Percentiles rank a stretch among this genome's conserved stretches.
phyloP scores from a whole-genome alignment of 2,329 filamentous ascomycete genomes.

The Penicillium paneum region DNA sequence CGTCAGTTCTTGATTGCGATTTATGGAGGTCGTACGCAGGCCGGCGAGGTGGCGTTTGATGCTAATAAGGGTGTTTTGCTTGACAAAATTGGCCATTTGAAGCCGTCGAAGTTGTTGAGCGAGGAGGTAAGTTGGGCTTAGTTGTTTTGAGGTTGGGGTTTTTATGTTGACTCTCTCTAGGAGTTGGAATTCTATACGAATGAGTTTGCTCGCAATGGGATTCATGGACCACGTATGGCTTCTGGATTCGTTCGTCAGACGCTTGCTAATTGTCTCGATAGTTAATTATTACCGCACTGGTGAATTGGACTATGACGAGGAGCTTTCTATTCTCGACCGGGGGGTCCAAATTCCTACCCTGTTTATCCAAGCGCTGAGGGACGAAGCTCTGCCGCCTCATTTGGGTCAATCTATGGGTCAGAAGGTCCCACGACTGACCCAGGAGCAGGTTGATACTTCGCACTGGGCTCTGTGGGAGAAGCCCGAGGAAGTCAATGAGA shows the following conservation, averaged over 20 bases:
- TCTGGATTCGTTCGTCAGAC: not conserved
- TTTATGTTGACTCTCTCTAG: conserved; percentile 21
- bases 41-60: conserved; percentile 58
- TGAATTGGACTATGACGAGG: conserved; percentile 73
- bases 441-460: conserved; percentile 62
- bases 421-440: conserved; percentile 62
- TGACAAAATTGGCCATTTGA: conserved; percentile 59
- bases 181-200: conserved; percentile 75
- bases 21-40: conserved; percentile 63
- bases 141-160: not conserved
- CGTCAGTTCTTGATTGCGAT: conserved; percentile 67
- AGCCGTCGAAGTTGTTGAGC: conserved; percentile 58
- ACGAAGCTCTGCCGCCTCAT: conserved; percentile 67
- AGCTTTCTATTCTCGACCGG: conserved; percentile 44
- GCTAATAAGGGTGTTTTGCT: conserved; percentile 62
- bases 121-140: conserved; percentile 49
- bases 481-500: conserved; percentile 65
- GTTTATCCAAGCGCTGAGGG: conserved; percentile 69
- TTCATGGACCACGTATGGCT: conserved; percentile 66
- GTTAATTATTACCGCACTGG: conserved; percentile 84
- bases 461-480: conserved; percentile 85
- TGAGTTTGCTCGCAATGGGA: conserved; percentile 67
- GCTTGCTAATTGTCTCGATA: conserved; percentile 21
- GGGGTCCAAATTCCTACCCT: conserved; percentile 63
- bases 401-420: conserved; percentile 71